Base-by-base conservation (phyloP, 306 rosid genomes). In the Cicer chorassanicum region DNA sequence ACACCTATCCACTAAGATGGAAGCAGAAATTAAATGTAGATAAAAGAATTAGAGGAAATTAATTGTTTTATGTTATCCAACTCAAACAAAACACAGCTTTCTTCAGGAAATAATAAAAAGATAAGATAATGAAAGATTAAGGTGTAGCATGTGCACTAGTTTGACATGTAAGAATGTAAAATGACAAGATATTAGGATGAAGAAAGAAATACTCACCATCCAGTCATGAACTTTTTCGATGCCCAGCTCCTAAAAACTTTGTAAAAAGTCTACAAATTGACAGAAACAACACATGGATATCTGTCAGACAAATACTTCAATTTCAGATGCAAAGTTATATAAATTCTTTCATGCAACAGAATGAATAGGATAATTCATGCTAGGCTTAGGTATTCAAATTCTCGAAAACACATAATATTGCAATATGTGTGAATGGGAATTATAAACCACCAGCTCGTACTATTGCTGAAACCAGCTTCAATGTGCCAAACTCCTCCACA, bases 191-290 rank as follows among this genome's bases (percentile, higher is more conserved):
- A 55, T n/a, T 14, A 72, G 16, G 15, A 8, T 44, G 50, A 82
- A 64, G 65, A 71, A 65, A 69, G 82, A 80, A 60, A 62, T 70
- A 68, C 84, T 55, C 81, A 93, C 98, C 98, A 93, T 89, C 98
- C 98, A 1, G 95, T 88, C 96, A 93, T 93, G 86, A 93, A 93
- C 89, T 93, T 93, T 80, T 93, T 93, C 2, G 98, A 93, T 24
- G 98, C 92, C 98, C 98, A 93, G 86, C 98, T 93, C 82, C 91
- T 81, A 70, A 90, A 70, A 74, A 93, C 96, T 86, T 85, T 93
- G 93, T 69, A 87, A 82, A 93, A 89, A 3, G 98, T 90, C 98
- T 93, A 80, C 93, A 89, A 49, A 63, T 29, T 54, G 48, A 88
- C 64, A 75, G 53, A 62, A 51, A 74, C 50, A 72, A 68, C 41